Base-by-base conservation (phyloP, 495 filamentous ascomycete species). In the Trichoderma parareesei region DNA sequence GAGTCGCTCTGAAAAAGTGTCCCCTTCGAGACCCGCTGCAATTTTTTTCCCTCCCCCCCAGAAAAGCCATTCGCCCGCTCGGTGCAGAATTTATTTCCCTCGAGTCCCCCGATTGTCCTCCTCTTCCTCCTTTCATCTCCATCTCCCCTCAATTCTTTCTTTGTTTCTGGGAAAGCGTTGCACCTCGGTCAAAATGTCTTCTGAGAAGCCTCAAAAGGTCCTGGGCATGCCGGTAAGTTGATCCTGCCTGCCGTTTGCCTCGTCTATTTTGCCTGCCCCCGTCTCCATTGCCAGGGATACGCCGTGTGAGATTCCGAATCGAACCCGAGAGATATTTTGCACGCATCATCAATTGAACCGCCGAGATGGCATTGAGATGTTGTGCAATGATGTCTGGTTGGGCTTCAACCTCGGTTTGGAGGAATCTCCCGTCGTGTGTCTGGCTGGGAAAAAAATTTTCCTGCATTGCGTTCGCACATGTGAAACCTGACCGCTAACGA, bases 171-270 rank as follows among this genome's bases (percentile, higher is more conserved):
- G 73, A 73, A 76, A 74, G 78, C 76, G 71, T 77, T 73, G 72
- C 77, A 69, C 69, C 76, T 71, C 66, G 67, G 74, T 76, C 75
- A 90, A 90, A 67, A 91, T 92, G 88, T 82, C 86, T 61, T 82
- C 86, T 61, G 72, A 76, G 41, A 67, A 77, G 42, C 33, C 33
- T 13, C 53, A 57, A 37, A 70, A 73, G 79, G 82, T 93, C 76
- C 79, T 96, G 85, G 92, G 92, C 84, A 94, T 97, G 91, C 92
- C 88, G 73, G 87, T 89, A 84, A 83, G 85, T 78, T 64, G 48
- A 60, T 57, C 43, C 61, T 59, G 63, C 40, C 9, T 27, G 27
- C 27, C 27, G 41, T 46, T 48, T 48, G 33, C 65, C 27, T 67
- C 44, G 16, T 53, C 48, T 68, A 48, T 42, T 55, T 44, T 63